Base-by-base conservation (phyloP, 192 early-diverging fungal genomes). In the Kickxella alabastrina region DNA sequence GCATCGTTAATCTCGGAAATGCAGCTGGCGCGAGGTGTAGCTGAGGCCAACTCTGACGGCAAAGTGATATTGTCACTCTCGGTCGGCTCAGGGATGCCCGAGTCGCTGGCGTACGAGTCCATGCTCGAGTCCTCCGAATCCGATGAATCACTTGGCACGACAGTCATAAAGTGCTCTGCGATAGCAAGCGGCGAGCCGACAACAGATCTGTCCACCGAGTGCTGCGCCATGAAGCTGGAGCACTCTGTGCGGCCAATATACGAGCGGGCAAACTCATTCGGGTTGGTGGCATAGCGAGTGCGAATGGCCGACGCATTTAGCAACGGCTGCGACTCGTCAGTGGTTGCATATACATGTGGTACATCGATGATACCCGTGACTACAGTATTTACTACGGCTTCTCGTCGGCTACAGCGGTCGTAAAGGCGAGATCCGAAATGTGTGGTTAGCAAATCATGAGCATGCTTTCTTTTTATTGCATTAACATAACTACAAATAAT, bases 271-370 rank as follows among this genome's bases (percentile, higher is more conserved):
- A 59, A 75, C 47, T 75, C 71, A 47, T 63, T 60, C 5, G 64
- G 51, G 34, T 62, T 62, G 35, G 36, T 53, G 13, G 44, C 53
- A 22, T 75, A 75, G 23, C 65, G 51, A 0, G 64, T 62, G 43
- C 71, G 71, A 19, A 75, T 75, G 6, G 71, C 63, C 19, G 71
- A 67, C 25, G 63, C 64, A 49, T 46, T 60, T 35, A 75, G 57
- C 46, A 75, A 44, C 51, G 71, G 71, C 48, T 63, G 71, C n/a
- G 60, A 26, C 36, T 75, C 71, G 43, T 27, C 52, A 22, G 44
- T 2, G 4, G 32, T 44, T 14, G 47, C 35, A 24, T n/a, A 27
- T 34, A 13, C 26, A 19, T 27, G 46, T 21, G 25, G 46, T 12
- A 7, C 40, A 23, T 6, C 22, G 40, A 8, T 10, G 40, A 18